These are phyloP conservation scores for Acanthochlamys bracteata DNA, from an alignment of 106 monocot genomes.

Conservation along the genomic window DNA sequence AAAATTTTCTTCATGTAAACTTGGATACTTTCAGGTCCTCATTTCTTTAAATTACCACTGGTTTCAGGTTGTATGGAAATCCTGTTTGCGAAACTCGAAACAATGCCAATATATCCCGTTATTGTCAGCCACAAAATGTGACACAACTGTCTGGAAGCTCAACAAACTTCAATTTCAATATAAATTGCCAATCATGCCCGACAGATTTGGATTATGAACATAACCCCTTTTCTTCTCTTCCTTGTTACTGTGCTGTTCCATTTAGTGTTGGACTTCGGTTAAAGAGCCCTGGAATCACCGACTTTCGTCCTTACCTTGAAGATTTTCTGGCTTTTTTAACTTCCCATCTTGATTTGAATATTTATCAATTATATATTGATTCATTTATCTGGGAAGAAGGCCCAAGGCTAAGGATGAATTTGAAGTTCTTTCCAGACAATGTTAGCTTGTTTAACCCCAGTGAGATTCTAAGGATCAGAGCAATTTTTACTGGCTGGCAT, in stretches of 20 bases:
- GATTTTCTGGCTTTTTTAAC: slow-evolving; percentile 42
- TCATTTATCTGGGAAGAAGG: slow-evolving; percentile 65
- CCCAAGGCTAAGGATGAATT: slow-evolving; percentile 68
- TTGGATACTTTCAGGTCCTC: neutral
- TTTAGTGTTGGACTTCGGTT: slow-evolving; percentile 75
- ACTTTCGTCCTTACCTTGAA: slow-evolving; percentile 55
- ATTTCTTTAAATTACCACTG: slow-evolving; percentile 6
- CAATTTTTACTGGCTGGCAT: slow-evolving; percentile 50
- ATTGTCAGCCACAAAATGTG: slow-evolving; percentile 25
- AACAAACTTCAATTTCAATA: slow-evolving; percentile 14
- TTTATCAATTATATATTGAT: slow-evolving; percentile 58
- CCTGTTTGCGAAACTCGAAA: slow-evolving; percentile 49
- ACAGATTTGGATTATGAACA: slow-evolving; percentile 51
- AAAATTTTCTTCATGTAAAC: too few species aligned
- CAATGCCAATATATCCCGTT: slow-evolving; percentile 13
- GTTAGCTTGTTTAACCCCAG: slow-evolving; percentile 49
- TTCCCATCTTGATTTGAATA: slow-evolving; percentile 25
- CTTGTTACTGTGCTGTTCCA: slow-evolving; percentile 74
- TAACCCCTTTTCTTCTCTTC: slow-evolving; percentile 48
- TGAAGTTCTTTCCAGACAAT: slow-evolving; percentile 68
- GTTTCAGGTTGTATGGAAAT: slow-evolving; percentile 70
- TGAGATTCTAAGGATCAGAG: slow-evolving; percentile 52
- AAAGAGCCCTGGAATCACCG: slow-evolving; percentile 80
- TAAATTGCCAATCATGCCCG: slow-evolving; percentile 46
- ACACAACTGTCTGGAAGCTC: slow-evolving; percentile 20